A percentile compares a stretch with the other conserved stretches of the same genome.
Conservation (phyloP, 176 grass and related monocot genomes). For the Cenchrus purpureus region DNA sequence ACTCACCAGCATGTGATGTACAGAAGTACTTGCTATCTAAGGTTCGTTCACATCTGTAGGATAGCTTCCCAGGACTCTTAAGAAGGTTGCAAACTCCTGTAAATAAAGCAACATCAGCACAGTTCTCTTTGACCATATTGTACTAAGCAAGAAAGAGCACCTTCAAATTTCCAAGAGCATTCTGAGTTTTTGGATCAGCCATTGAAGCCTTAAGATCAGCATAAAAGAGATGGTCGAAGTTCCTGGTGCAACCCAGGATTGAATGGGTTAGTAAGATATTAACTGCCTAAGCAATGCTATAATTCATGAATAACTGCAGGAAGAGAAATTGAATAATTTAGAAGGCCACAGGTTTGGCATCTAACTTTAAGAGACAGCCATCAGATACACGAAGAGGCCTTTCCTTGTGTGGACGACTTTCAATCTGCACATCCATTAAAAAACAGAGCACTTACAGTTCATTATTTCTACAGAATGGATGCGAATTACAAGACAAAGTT, state of each 20-base stretch:
- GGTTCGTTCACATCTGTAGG: constrained; percentile 67
- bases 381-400: constrained; percentile 73
- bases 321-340: too few relatives aligned
- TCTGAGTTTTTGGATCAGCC: background rate
- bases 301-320: too few relatives aligned
- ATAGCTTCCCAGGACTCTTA: constrained; percentile 80
- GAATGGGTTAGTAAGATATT: too few relatives aligned
- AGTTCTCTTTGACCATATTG: constrained; percentile 2
- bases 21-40: constrained; percentile 44
- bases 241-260: too few relatives aligned
- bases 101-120: constrained; percentile 44
- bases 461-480: constrained; percentile 40
- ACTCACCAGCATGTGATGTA: constrained; percentile 42
- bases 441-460: constrained; percentile 13
- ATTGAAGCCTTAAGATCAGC: too few relatives aligned
- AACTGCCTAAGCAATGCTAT: too few relatives aligned
- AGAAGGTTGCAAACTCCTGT: constrained; percentile 85
- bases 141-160: constrained; percentile 44
- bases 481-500: constrained; percentile 37
- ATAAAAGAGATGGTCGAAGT: too few relatives aligned
- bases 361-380: constrained; percentile 70
- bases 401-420: constrained; percentile 86
- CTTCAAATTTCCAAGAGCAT: constrained; percentile 91
- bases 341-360: constrained; percentile 7
- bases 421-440: constrained; percentile 62